Evolutionary conservation across 78 protist genomes (phyloP), one percentile per base, ranked within the genome.

Genomic region (Trichosphaerium sp.): DNA sequence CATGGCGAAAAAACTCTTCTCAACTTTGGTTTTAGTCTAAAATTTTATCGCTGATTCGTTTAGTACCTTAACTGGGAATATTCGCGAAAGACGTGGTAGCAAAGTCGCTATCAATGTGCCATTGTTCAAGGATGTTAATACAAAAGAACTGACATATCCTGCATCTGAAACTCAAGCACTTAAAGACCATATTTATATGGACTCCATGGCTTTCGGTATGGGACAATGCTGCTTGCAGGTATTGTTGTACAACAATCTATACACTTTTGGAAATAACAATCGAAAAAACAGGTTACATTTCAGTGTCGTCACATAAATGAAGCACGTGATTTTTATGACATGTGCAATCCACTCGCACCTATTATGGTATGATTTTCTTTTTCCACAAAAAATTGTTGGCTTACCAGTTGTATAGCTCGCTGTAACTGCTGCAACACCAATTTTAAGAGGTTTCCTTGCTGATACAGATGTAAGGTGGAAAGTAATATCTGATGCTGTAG

Each of bases 121-220:
- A 23, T 51, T 89, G 42, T 93, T 71, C 74, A 4, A 11, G n/a
- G 98, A 95, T 48, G 43, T 0, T 7, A 35, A 80, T 26, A 94
- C 96, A 8, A 64, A 75, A 61, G 70, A n/a, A n/a, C n/a, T n/a
- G n/a, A n/a, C n/a, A n/a, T n/a, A n/a, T n/a, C n/a, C n/a, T n/a
- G n/a, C n/a, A n/a, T n/a, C n/a, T n/a, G n/a, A n/a, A n/a, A n/a
- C n/a, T n/a, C n/a, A n/a, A n/a, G n/a, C n/a, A n/a, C n/a, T n/a
- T n/a, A n/a, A n/a, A n/a, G 74, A 75, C 14, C 57, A 59, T 43
- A 89, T 95, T 42, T 81, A 87, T 75, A 92, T 92, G 97, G 99
- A 95, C 70, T 76, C 94, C 65, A 93, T 94, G 99, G 92, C 90
- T 26, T 95, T 93, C 56, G 99, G 99, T 31, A 95, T 95, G 99